Percentiles rank a stretch among this genome's conserved stretches.
Evolutionary conservation across 1,284 basidiomycete species (phyloP).

Genomic region (Vanrija humicola): DNA sequence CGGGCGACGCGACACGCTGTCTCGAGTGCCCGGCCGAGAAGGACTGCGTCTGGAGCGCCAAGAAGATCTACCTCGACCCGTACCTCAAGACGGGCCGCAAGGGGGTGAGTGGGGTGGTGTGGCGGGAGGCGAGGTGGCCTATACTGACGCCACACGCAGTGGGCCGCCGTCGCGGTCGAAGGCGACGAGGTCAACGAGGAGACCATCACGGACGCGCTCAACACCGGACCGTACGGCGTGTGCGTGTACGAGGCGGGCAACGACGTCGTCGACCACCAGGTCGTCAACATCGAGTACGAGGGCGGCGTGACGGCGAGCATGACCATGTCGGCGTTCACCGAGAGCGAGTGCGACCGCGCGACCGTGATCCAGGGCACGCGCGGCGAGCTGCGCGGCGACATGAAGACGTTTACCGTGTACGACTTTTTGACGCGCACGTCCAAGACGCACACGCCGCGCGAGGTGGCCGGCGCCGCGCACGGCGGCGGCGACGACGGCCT

Average conservation of each 20-base stretch:
- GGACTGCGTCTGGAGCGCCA: conserved; percentile 77
- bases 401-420: conserved; percentile 65
- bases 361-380: conserved; percentile 73
- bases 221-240: conserved; percentile 65
- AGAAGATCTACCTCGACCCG: conserved; percentile 53
- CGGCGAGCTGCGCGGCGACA: conserved; percentile 78
- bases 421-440: conserved; percentile 62
- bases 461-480: conserved; percentile 63
- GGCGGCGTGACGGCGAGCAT: conserved; percentile 71
- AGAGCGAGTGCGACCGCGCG: conserved; percentile 66
- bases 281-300: conserved; percentile 76
- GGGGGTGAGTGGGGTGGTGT: neutral
- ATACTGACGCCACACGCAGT: neutral
- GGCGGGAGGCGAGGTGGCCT: neutral
- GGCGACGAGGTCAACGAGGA: conserved; percentile 69
- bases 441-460: conserved; percentile 55
- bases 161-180: conserved; percentile 57
- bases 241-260: conserved; percentile 80
- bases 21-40: conserved; percentile 66
- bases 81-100: neutral
- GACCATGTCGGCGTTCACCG: conserved; percentile 60
- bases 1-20: conserved; percentile 65
- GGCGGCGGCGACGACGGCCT: conserved; percentile 76
- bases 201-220: conserved; percentile 63
- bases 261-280: conserved; percentile 76